A percentile compares a stretch with the other conserved stretches of the same genome.
phyloP scores from a whole-genome alignment of 176 grass and related monocot genomes.

The Secale cereale region DNA sequence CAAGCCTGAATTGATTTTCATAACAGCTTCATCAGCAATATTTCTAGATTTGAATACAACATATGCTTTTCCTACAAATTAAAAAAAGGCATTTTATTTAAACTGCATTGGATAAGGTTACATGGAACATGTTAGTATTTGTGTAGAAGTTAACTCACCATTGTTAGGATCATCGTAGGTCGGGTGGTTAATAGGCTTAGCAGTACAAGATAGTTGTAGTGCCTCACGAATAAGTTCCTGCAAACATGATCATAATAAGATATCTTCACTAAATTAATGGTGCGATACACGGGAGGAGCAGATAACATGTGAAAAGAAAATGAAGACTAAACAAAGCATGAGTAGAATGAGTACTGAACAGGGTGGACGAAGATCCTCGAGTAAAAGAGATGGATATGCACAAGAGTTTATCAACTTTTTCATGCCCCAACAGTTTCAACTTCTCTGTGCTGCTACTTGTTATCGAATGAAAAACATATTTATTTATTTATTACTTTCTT shows the following conservation, averaged over 20 bases:
- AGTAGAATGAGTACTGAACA: not conserved
- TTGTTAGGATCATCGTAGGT: constrained; percentile 56
- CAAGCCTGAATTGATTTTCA: constrained; percentile 69
- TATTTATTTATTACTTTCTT: not conserved
- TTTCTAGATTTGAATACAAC: constrained; percentile 61
- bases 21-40: constrained; percentile 52
- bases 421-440: not conserved
- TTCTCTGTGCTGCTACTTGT: not conserved
- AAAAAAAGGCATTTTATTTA: constrained; percentile 19
- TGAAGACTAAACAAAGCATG: not conserved
- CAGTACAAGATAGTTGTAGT: constrained; percentile 35
- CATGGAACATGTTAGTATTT: constrained; percentile 3
- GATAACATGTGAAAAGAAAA: constrained; percentile 9
- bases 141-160: constrained; percentile 25
- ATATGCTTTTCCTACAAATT: constrained; percentile 84
- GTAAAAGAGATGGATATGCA: not conserved
- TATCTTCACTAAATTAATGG: constrained; percentile 1
- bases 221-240: constrained; percentile 44
- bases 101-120: not conserved
- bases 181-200: constrained; percentile 50
- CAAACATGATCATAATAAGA: constrained; percentile 9
- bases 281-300: not conserved
- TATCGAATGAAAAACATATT: not conserved
- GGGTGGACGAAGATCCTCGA: not conserved
- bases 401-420: not conserved